A percentile compares a stretch with the other conserved stretches of the same genome.
These are phyloP conservation scores for Parietaria judaica DNA, from an alignment of 306 rosid genomes.

Conservation along the genomic window DNA sequence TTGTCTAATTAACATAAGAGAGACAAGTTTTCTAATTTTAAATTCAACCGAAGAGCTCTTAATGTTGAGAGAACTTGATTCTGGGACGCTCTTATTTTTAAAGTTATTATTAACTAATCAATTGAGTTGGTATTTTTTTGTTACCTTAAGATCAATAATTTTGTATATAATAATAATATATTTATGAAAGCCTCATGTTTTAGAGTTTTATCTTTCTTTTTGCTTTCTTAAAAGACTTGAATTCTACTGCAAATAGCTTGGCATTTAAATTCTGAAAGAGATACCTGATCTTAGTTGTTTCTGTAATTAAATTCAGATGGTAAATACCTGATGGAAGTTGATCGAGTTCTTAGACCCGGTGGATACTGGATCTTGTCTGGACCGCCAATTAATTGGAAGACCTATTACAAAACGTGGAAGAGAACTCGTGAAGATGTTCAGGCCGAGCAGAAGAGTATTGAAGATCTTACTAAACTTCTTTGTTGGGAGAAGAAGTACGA, in stretches of 20 bases:
- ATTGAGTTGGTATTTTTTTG: too few relatives aligned
- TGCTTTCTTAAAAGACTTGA: too few relatives aligned
- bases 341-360: slow-evolving; percentile 94
- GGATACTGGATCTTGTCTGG: slow-evolving; percentile 96
- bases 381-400: slow-evolving; percentile 98
- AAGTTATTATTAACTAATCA: too few relatives aligned
- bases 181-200: too few relatives aligned
- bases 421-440: slow-evolving; percentile 67
- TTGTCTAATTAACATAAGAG: neutral
- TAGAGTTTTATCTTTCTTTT: too few relatives aligned
- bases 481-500: slow-evolving; percentile 99
- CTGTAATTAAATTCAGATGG: slow-evolving; percentile 44
- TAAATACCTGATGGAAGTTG: slow-evolving; percentile 87
- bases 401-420: slow-evolving; percentile 83
- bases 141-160: too few relatives aligned
- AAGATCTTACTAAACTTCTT: slow-evolving; percentile 74
- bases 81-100: neutral
- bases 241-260: too few relatives aligned
- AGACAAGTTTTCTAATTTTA: neutral
- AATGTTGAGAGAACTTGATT: neutral
- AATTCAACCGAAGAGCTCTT: neutral
- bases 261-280: neutral
- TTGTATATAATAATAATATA: too few relatives aligned
- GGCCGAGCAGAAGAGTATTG: slow-evolving; percentile 79
- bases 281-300: neutral